Percentiles rank a stretch among this genome's conserved stretches.
These are phyloP conservation scores for Tetrapisispora namnaoensis DNA, from an alignment of 805 yeast genomes.

Conservation along the genomic window DNA sequence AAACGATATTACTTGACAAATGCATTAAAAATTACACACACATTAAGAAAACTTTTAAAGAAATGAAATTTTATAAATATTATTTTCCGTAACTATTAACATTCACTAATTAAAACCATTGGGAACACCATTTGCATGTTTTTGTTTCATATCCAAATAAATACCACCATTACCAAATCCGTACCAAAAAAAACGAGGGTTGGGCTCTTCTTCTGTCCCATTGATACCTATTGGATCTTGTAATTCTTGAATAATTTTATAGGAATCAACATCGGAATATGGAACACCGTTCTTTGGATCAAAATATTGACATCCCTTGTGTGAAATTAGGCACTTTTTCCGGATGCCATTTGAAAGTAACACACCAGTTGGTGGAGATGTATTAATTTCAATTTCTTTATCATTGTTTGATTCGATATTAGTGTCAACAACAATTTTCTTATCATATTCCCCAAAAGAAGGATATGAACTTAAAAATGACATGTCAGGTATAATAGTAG, in stretches of 20 bases:
- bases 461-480: constrained; percentile 33
- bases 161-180: constrained; percentile 42
- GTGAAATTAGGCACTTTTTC: constrained; percentile 60
- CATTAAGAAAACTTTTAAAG: not conserved
- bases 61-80: not conserved
- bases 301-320: constrained; percentile 61
- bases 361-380: constrained; percentile 69
- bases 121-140: constrained; percentile 81
- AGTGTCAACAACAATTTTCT: constrained; percentile 33
- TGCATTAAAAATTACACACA: not conserved
- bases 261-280: constrained; percentile 75
- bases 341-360: constrained; percentile 59
- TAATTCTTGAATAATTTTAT: constrained; percentile 48
- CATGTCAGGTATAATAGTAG: constrained; percentile 36
- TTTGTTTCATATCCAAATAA: constrained; percentile 33
- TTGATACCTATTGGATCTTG: constrained; percentile 44
- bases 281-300: constrained; percentile 88
- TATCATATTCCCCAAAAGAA: constrained; percentile 49
- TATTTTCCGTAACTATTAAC: not conserved
- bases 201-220: constrained; percentile 34
- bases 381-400: constrained; percentile 42
- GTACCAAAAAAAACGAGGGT: constrained; percentile 34
- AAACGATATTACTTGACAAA: not conserved
- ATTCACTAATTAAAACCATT: constrained; percentile 48
- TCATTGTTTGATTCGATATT: constrained; percentile 39